Evolutionary conservation across 768 basidiomycete species (phyloP).

Genomic region (Naematelia encephala): DNA sequence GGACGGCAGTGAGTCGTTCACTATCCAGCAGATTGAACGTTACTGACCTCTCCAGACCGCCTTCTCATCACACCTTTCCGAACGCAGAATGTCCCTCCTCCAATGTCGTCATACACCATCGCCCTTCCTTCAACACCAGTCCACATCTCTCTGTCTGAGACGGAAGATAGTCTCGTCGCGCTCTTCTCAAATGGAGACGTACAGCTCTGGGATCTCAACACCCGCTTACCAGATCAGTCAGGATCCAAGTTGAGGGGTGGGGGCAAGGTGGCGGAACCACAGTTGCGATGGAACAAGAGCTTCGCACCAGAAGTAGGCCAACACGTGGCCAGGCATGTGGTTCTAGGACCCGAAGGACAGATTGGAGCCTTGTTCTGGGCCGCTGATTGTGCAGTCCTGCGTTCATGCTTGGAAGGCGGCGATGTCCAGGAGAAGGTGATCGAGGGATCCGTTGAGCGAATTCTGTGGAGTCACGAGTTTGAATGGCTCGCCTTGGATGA

Average conservation of each 20-base stretch:
- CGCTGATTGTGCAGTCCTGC: background rate
- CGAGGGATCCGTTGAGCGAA: slow-evolving; percentile 10
- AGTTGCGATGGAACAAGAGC: slow-evolving; percentile 19
- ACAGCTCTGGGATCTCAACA: slow-evolving; percentile 68
- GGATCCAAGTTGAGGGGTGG: slow-evolving; percentile 41
- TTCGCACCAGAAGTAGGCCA: slow-evolving; percentile 15
- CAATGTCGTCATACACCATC: slow-evolving; percentile 72
- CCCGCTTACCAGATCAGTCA: slow-evolving; percentile 54
- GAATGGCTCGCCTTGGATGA: slow-evolving; percentile 27
- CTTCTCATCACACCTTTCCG: slow-evolving; percentile 89
- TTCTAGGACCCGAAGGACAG: slow-evolving; percentile 24
- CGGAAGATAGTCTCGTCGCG: slow-evolving; percentile 61
- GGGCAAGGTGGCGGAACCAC: slow-evolving; percentile 47
- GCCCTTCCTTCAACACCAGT: slow-evolving; percentile 56
- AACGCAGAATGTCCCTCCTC: slow-evolving; percentile 94
- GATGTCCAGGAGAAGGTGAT: background rate
- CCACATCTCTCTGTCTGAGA: slow-evolving; percentile 63
- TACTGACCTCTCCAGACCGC: slow-evolving; percentile 56
- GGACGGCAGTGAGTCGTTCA: slow-evolving; percentile 68
- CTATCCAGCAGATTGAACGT: background rate
- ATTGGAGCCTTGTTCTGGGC: slow-evolving; percentile 23
- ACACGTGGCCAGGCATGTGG: slow-evolving; percentile 28
- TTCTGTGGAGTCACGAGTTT: slow-evolving; percentile 21
- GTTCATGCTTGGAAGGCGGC: background rate
- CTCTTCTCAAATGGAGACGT: slow-evolving; percentile 69